phyloP scores from a whole-genome alignment of 352 stramenopile genomes.

The Phytopythium kandeliae region DNA sequence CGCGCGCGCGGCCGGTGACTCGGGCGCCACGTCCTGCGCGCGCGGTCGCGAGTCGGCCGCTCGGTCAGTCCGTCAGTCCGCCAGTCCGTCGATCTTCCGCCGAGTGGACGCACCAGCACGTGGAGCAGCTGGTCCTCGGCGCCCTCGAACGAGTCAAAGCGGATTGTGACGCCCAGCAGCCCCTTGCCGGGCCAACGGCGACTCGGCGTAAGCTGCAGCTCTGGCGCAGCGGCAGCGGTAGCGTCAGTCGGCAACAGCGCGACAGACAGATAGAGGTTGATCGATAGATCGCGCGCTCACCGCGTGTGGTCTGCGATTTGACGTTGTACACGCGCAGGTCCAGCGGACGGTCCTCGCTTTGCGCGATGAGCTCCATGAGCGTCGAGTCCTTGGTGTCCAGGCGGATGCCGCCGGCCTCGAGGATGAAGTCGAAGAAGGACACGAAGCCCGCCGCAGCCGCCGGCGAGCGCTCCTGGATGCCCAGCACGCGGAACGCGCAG shows the following conservation, averaged over 20 bases:
- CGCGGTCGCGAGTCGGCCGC: too few relatives aligned
- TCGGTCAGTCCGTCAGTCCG: too few relatives aligned
- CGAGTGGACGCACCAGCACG: conserved; percentile 65
- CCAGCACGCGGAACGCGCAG: conserved; percentile 94
- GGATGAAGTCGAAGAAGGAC: conserved; percentile 98
- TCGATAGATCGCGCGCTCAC: conserved; percentile 10
- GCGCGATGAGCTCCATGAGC: conserved; percentile 91
- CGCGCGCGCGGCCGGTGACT: conserved; percentile 88
- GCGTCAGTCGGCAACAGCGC: too few relatives aligned
- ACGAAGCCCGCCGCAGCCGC: conserved; percentile 91
- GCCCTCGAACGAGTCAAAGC: conserved; percentile 95
- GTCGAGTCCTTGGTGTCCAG: conserved; percentile 84
- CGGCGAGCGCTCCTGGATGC: conserved; percentile 94
- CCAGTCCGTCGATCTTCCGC: too few relatives aligned
- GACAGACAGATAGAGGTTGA: neutral
- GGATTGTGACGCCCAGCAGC: conserved; percentile 96
- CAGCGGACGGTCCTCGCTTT: conserved; percentile 73
- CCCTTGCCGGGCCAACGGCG: conserved; percentile 92
- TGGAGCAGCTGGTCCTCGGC: conserved; percentile 95
- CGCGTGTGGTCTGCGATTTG: conserved; percentile 65
- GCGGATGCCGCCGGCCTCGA: conserved; percentile 90
- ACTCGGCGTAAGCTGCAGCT: conserved; percentile 87
- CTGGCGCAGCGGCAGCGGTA: conserved; percentile 10
- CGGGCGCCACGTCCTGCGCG: conserved; percentile 69
- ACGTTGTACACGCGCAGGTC: conserved; percentile 73